phyloP scores from a whole-genome alignment of 2,329 filamentous ascomycete species.

The Mycosphaerella sp. region DNA sequence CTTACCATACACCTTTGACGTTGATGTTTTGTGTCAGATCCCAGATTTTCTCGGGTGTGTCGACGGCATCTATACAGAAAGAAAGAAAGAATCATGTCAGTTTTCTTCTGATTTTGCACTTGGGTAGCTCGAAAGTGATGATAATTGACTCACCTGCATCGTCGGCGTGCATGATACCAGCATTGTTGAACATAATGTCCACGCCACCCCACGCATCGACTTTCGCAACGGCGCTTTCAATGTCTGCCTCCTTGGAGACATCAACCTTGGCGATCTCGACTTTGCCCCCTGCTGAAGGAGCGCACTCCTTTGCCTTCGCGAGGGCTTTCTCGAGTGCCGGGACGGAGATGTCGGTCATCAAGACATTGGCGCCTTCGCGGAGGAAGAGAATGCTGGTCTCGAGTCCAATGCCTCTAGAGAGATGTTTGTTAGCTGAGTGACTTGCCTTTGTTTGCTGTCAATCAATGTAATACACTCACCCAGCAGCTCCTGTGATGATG shows the following conservation, averaged over 20 bases:
- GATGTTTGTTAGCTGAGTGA: not conserved
- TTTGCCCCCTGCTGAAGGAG: slow-evolving; percentile 48
- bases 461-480: slow-evolving; percentile 49
- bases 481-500: slow-evolving; percentile 77
- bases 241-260: slow-evolving; percentile 76
- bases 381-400: slow-evolving; percentile 87
- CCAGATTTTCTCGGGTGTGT: slow-evolving; percentile 87
- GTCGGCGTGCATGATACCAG: slow-evolving; percentile 88
- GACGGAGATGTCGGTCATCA: slow-evolving; percentile 79
- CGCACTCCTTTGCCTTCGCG: slow-evolving; percentile 66
- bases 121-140: not conserved
- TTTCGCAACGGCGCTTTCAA: slow-evolving; percentile 65
- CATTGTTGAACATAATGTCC: slow-evolving; percentile 96
- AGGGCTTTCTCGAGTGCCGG: slow-evolving; percentile 70
- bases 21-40: slow-evolving; percentile 91
- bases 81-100: not conserved
- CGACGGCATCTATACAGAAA: slow-evolving; percentile 53
- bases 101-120: not conserved
- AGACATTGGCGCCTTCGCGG: slow-evolving; percentile 76
- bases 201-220: slow-evolving; percentile 80
- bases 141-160: slow-evolving; percentile 35
- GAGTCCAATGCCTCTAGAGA: slow-evolving; percentile 74
- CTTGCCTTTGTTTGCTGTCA: not conserved
- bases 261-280: slow-evolving; percentile 64
- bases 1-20: slow-evolving; percentile 87